Evolutionary conservation across 2,329 filamentous ascomycete genomes (phyloP), one percentile per base, ranked within the genome.

Genomic region (Penicillium sp.): DNA sequence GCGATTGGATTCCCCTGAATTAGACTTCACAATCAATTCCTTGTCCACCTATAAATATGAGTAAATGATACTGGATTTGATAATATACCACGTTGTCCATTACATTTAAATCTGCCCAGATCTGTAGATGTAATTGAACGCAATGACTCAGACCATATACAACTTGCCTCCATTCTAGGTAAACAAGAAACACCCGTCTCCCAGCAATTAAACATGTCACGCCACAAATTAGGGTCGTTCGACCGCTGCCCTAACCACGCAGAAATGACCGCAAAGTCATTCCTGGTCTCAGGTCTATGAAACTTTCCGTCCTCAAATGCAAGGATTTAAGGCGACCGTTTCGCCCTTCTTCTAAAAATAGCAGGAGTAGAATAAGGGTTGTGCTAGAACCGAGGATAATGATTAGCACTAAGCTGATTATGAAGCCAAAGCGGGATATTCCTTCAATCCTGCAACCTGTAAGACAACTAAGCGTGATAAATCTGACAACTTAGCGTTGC

Each of bases 1-100:
- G 59, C 59, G 56, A 61, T 55, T 65, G 61, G 63, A 68, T 69
- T 67, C 62, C 64, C 61, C 65, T 26, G 33, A 41, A 26, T 39
- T 50, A 50, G 48, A 50, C 48, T 37, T 50, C 13, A 49, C 48
- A 50, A 50, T 50, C 33, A 37, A 49, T 49, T 49, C 31, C 24
- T 19, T 27, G 37, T 41, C 33, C 48, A 41, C 39, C 35, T 39
- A 39, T 39, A 39, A 39, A 39, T n/a, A 39, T 19, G 35, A 39
- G 33, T 37, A 37, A 3, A 39, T 19, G 35, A 19, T 3, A 19
- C 9, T 19, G 35, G 3, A 39, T 39, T 19, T 9, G 19, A 39
- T 8, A 16, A 14, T 33, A 33, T 16, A 33, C 5, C 31, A 33
- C 31, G 5, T 22, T 48, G 19, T 10, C 27, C n/a, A 47, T 35